Conservation (phyloP, 2,329 filamentous ascomycete species). For the Didymella lethalis region DNA sequence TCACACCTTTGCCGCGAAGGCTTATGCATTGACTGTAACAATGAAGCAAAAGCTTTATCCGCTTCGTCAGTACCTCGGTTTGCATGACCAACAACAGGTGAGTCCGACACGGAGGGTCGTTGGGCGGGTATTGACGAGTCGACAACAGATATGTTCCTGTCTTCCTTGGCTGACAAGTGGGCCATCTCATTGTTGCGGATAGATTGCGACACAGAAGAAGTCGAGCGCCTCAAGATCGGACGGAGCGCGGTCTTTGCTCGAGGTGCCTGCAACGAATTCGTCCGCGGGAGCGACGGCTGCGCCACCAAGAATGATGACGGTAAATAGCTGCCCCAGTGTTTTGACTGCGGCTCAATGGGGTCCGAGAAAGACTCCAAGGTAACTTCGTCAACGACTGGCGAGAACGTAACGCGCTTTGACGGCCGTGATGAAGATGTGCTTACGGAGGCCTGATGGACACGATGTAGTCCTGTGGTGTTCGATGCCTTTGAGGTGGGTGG, state of each 20-base stretch:
- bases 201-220: background rate
- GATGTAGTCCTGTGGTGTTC: background rate
- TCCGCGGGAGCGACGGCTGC: background rate
- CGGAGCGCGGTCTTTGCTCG: background rate
- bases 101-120: background rate
- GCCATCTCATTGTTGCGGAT: slow-evolving; percentile 5
- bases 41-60: slow-evolving; percentile 5
- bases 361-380: background rate
- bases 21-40: slow-evolving; percentile 1
- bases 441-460: background rate
- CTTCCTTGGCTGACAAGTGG: background rate
- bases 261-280: background rate
- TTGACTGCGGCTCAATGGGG: background rate
- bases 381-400: slow-evolving; percentile 13
- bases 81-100: background rate
- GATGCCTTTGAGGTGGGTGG: background rate
- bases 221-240: slow-evolving; percentile 10
- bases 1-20: background rate
- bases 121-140: slow-evolving; percentile 3
- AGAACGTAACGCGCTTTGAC: slow-evolving; percentile 14
- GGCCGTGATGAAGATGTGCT: background rate
- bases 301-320: slow-evolving; percentile 17
- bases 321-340: slow-evolving; percentile 10
- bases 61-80: background rate
- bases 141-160: background rate